Conservation (phyloP, 805 yeast species). For the Vanderwaltozyma tropicalis region DNA sequence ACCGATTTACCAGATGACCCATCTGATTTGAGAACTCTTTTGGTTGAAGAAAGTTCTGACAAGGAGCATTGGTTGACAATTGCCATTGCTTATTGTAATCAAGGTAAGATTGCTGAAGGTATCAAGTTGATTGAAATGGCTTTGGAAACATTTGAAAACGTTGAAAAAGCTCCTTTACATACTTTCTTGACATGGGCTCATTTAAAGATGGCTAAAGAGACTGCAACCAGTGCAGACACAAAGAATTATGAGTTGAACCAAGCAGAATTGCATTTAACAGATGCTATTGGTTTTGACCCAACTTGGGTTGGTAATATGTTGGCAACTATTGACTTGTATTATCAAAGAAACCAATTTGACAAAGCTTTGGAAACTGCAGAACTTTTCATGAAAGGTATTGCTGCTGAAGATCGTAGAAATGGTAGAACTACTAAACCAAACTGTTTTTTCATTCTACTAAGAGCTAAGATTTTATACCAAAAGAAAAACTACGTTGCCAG, state of each 20-base stretch:
- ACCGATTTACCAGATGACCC: slow-evolving; percentile 88
- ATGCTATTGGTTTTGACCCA: slow-evolving; percentile 39
- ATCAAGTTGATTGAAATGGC: slow-evolving; percentile 54
- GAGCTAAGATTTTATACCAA: slow-evolving; percentile 69
- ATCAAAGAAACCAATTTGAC: slow-evolving; percentile 52
- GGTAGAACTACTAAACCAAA: slow-evolving; percentile 45
- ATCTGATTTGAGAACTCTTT: slow-evolving; percentile 62
- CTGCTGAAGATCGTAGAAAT: slow-evolving; percentile 24
- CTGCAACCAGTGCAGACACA: slow-evolving; percentile 11
- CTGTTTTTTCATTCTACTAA: slow-evolving; percentile 67
- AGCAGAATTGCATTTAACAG: slow-evolving; percentile 38
- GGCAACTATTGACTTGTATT: slow-evolving; percentile 56
- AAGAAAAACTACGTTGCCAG: slow-evolving; percentile 67
- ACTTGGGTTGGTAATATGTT: slow-evolving; percentile 42
- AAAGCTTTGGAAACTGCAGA: slow-evolving; percentile 65
- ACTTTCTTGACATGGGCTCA: slow-evolving; percentile 67
- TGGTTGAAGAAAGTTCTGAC: slow-evolving; percentile 71
- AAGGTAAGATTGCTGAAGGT: slow-evolving; percentile 50
- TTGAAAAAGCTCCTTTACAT: slow-evolving; percentile 42
- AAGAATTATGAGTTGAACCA: slow-evolving; percentile 27
- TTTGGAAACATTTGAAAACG: slow-evolving; percentile 29
- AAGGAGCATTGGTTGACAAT: slow-evolving; percentile 76
- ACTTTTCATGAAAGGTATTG: slow-evolving; percentile 36
- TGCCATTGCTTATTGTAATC: slow-evolving; percentile 67
- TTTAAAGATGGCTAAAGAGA: slow-evolving; percentile 35